These are phyloP conservation scores for Vitellaria paradoxa DNA, from an alignment of 179 eudicot species.

Conservation along the genomic window DNA sequence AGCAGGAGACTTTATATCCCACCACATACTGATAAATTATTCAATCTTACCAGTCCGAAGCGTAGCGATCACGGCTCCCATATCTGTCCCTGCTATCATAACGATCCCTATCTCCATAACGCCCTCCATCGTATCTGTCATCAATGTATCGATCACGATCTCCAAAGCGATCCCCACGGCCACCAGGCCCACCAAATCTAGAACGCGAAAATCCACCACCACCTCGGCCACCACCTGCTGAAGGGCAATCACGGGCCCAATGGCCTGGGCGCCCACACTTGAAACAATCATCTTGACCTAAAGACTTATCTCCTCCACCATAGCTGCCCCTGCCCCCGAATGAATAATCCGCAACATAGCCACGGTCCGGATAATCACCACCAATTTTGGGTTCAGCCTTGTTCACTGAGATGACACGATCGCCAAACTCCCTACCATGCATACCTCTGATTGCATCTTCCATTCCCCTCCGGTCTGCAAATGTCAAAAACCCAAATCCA, in stretches of 20 bases:
- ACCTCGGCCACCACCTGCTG: slow-evolving; percentile 25
- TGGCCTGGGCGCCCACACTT: slow-evolving; percentile 53
- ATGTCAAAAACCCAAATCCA: slow-evolving; percentile 53
- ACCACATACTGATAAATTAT: too few relatives aligned
- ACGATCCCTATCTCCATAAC: slow-evolving; percentile 38
- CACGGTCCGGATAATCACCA: slow-evolving; percentile 34
- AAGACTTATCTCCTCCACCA: slow-evolving; percentile 29
- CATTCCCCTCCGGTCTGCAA: slow-evolving; percentile 43
- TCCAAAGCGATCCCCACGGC: slow-evolving; percentile 28
- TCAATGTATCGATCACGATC: slow-evolving; percentile 24
- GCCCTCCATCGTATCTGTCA: slow-evolving; percentile 31
- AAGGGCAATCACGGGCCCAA: slow-evolving; percentile 50
- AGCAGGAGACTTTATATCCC: too few relatives aligned
- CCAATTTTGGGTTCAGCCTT: slow-evolving; percentile 47
- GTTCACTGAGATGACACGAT: slow-evolving; percentile 45
- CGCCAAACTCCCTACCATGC: slow-evolving; percentile 51
- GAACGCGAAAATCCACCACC: slow-evolving; percentile 26
- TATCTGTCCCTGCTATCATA: slow-evolving; percentile 35
- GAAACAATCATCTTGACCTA: slow-evolving; percentile 39
- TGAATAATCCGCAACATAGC: slow-evolving; percentile 30
- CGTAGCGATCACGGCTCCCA: slow-evolving; percentile 32
- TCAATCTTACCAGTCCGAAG: too few relatives aligned
- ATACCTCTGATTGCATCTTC: slow-evolving; percentile 51
- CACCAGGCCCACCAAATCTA: slow-evolving; percentile 28
- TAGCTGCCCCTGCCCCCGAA: slow-evolving; percentile 37